Percentiles rank a stretch among this genome's conserved stretches.
These are phyloP conservation scores for Phyllosticta citriasiana DNA, from an alignment of 2,329 filamentous ascomycete species.

Conservation along the genomic window DNA sequence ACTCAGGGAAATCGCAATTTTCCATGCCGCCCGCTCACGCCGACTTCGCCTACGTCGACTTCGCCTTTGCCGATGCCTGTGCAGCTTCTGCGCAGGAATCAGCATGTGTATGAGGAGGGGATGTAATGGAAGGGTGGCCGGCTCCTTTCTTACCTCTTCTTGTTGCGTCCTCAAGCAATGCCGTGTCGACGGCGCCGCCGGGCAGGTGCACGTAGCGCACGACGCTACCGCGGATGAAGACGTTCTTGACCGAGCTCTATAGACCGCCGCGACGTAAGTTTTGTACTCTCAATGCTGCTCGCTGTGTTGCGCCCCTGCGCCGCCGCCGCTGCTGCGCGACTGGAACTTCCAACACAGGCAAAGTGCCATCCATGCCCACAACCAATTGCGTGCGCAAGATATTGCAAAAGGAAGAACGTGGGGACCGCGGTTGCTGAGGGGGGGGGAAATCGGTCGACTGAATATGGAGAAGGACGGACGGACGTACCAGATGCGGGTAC, in stretches of 20 bases:
- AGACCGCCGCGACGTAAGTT: neutral
- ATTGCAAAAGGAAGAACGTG: neutral
- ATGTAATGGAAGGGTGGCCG: neutral
- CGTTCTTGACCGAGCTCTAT: slow-evolving; percentile 77
- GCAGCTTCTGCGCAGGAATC: slow-evolving; percentile 16
- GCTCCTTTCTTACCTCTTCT: slow-evolving; percentile 54
- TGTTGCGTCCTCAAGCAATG: slow-evolving; percentile 81
- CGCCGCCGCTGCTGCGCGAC: neutral
- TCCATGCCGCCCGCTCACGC: neutral
- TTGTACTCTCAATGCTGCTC: neutral
- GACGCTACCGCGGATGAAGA: slow-evolving; percentile 89
- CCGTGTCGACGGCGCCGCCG: slow-evolving; percentile 70
- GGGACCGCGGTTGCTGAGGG: no score
- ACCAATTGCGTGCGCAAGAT: neutral
- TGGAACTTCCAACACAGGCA: neutral
- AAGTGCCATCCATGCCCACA: neutral
- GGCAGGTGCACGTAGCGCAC: slow-evolving; percentile 89
- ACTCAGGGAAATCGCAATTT: neutral
- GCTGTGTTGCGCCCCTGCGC: neutral
- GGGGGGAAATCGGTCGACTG: no score
- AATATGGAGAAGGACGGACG: neutral
- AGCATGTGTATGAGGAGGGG: neutral
- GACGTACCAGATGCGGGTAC: slow-evolving; percentile 75
- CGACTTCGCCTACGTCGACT: slow-evolving; percentile 12
- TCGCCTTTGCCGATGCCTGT: slow-evolving; percentile 26